Percentiles rank a stretch among this genome's conserved stretches.
phyloP scores from a whole-genome alignment of 345 rosid genomes.

The Populus davidiana region DNA sequence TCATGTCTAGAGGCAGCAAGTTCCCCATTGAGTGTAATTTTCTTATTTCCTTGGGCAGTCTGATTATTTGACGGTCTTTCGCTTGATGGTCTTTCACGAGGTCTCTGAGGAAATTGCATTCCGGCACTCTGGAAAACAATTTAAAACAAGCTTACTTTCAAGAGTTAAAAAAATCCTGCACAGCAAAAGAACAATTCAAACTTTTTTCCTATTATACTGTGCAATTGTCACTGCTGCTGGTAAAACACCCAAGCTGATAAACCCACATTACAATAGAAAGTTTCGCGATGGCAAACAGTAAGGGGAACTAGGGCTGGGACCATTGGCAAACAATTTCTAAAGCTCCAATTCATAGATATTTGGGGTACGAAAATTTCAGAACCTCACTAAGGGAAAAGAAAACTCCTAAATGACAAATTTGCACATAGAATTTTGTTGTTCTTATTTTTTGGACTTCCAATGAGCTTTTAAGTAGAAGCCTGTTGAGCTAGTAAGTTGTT shows the following conservation, averaged over 20 bases:
- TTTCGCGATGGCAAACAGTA: neutral
- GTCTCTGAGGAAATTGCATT: constrained; percentile 74
- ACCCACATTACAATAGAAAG: neutral
- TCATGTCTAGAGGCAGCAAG: constrained; percentile 53
- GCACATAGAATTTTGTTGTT: too few relatives aligned
- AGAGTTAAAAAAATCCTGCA: neutral
- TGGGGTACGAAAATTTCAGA: too few relatives aligned
- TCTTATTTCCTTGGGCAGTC: constrained; percentile 37
- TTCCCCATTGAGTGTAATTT: constrained; percentile 52
- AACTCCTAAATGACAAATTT: too few relatives aligned
- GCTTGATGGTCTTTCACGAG: constrained; percentile 3
- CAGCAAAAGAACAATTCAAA: neutral
- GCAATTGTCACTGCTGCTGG: neutral
- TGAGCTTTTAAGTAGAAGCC: too few relatives aligned
- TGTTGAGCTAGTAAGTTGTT: too few relatives aligned
- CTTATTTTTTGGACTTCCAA: too few relatives aligned
- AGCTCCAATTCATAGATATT: neutral
- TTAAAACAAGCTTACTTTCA: constrained; percentile 13
- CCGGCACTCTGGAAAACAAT: constrained; percentile 66
- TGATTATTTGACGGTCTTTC: constrained; percentile 24
- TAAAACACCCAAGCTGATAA: neutral
- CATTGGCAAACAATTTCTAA: neutral
- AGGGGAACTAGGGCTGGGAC: neutral
- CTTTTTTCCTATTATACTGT: neutral
- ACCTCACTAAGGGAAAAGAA: too few relatives aligned